Conservation (phyloP, 2,329 filamentous ascomycete genomes). For the Penicillium aurantiogriseum region DNA sequence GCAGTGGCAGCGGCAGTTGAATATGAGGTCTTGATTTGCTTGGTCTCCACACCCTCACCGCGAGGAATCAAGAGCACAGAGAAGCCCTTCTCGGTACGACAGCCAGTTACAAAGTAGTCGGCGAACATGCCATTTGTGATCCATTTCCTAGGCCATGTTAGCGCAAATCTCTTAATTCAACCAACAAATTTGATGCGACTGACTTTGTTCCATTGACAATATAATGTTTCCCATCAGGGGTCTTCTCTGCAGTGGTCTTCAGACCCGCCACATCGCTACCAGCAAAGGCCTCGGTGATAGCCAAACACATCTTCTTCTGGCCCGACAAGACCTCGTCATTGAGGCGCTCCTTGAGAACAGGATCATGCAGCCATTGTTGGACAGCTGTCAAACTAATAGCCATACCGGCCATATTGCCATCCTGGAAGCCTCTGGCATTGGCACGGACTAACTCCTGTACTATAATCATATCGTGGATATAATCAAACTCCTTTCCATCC, state of each 20-base stretch:
- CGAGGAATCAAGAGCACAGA: slow-evolving; percentile 74
- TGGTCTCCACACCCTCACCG: slow-evolving; percentile 65
- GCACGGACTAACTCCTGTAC: slow-evolving; percentile 69
- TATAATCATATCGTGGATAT: slow-evolving; percentile 78
- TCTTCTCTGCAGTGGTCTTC: slow-evolving; percentile 74
- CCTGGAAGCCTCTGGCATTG: slow-evolving; percentile 76
- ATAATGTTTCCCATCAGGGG: slow-evolving; percentile 71
- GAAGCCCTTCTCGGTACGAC: slow-evolving; percentile 75
- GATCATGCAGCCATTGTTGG: slow-evolving; percentile 72
- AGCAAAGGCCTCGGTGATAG: slow-evolving; percentile 85
- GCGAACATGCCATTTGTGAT: slow-evolving; percentile 78
- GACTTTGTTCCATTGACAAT: slow-evolving; percentile 50
- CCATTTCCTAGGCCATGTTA: slow-evolving; percentile 68
- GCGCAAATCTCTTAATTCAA: background rate
- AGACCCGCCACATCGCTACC: slow-evolving; percentile 79
- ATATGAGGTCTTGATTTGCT: slow-evolving; percentile 66
- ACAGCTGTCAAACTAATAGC: slow-evolving; percentile 77
- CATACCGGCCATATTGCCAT: slow-evolving; percentile 86
- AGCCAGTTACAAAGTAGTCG: slow-evolving; percentile 81
- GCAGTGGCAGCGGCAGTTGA: slow-evolving; percentile 75
- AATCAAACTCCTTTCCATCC: slow-evolving; percentile 78
- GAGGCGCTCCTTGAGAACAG: slow-evolving; percentile 64
- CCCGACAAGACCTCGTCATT: slow-evolving; percentile 72
- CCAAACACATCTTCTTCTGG: slow-evolving; percentile 83
- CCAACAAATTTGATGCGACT: background rate